Evolutionary conservation across 345 rosid genomes (phyloP).

Genomic region (Excoecaria agallocha): DNA sequence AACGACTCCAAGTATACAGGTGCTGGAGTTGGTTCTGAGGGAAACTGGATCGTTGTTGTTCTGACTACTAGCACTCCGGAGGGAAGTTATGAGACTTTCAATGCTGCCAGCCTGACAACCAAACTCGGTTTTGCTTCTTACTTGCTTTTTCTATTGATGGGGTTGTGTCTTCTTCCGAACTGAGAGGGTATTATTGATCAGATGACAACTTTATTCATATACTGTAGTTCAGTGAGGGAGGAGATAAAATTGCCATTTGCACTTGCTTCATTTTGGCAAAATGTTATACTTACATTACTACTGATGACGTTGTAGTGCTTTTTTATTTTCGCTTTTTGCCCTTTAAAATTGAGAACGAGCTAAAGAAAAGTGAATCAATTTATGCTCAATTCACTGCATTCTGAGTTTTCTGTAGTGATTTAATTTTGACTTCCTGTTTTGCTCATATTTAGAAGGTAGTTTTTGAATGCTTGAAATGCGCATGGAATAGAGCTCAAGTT

Average conservation of each 20-base stretch:
- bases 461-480: too few species aligned
- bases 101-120: slow-evolving; percentile 29
- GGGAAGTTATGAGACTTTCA: slow-evolving; percentile 53
- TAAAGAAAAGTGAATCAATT: background rate
- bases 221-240: background rate
- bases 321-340: background rate
- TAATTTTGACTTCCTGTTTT: background rate
- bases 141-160: slow-evolving; percentile 31
- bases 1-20: slow-evolving; percentile 68
- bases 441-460: background rate
- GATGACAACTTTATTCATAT: background rate
- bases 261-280: slow-evolving; percentile 1
- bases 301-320: background rate
- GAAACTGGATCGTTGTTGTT: slow-evolving; percentile 79
- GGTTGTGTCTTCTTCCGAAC: slow-evolving; percentile 29
- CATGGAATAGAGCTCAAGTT: background rate
- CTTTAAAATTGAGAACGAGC: background rate
- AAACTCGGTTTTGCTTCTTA: slow-evolving; percentile 26
- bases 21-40: slow-evolving; percentile 68
- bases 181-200: background rate
- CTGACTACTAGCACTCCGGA: slow-evolving; percentile 64
- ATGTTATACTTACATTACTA: background rate
- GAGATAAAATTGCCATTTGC: background rate
- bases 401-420: background rate
- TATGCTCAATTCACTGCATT: background rate